Base-by-base conservation (phyloP, 805 yeast genomes). In the Candida bentonensis region DNA sequence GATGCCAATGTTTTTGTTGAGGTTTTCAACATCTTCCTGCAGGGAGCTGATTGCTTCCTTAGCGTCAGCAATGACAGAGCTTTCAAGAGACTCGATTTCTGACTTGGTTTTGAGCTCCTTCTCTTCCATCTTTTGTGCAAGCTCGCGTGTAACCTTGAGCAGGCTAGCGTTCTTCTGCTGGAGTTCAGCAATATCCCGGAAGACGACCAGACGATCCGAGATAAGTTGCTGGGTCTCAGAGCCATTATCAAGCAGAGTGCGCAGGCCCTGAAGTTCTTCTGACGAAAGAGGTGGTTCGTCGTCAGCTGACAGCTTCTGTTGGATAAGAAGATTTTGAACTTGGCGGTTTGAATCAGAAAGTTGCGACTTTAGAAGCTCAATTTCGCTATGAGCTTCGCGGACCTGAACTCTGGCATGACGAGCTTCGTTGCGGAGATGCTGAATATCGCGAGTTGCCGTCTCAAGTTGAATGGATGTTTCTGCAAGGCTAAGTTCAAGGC, bases 191-290 rank as follows among this genome's bases (percentile, higher is more conserved):
- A 82, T 69, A 53, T 70, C 70, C 33, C 70, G 72, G 61, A 86
- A 88, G 3, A 74, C 72, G 0, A 84, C 78, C 27, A 87, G 65
- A 49, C 94, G 68, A 44, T 80, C 79, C 5, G 85, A 67, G n/a
- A 87, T 83, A 33, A 86, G 57, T 28, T 55, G 59, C 17, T 82
- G 89, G 1, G 94, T 79, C 55, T 85, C 95, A 2, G 79, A 71
- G 47, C 71, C 76, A 28, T 58, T 51, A n/a, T 51, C 40, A 3
- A 30, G 36, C 5, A 30, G 36, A 30, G 5, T 30, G 17, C 36
- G 36, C 17, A 30, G 36, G 17, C n/a, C 7, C 17, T 4, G 17
- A 30, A n/a, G n/a, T 15, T 30, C 36, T 30, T 30, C 36, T 11
- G 36, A 4, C 36, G 36, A 30, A 9, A 30, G 17, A 5, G 36